Evolutionary conservation across 2,329 filamentous ascomycete genomes (phyloP).

Genomic region (Monilinia aucupariae): DNA sequence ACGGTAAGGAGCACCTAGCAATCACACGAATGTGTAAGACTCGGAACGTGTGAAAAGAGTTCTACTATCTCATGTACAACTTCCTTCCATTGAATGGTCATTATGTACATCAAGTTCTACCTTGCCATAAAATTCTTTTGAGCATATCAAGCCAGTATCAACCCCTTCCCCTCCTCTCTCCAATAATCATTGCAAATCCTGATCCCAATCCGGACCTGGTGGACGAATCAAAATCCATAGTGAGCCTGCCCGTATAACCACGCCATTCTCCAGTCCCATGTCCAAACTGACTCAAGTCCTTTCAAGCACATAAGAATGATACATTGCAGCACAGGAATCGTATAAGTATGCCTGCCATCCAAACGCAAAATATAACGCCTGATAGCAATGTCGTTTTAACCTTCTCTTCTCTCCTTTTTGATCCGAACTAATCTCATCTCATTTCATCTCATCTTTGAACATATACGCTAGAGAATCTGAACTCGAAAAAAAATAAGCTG

Average conservation of each 20-base stretch:
- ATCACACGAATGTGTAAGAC: neutral
- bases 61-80: neutral
- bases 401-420: neutral
- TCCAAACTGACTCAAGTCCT: neutral
- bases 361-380: neutral
- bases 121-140: neutral
- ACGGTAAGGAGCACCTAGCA: neutral
- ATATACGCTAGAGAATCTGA: neutral
- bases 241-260: neutral
- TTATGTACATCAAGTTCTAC: neutral
- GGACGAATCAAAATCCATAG: neutral
- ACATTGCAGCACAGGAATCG: neutral
- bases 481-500: neutral
- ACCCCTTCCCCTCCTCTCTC: no score
- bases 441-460: neutral
- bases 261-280: neutral
- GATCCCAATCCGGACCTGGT: neutral
- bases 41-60: neutral
- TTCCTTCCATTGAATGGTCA: neutral
- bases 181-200: neutral
- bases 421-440: neutral
- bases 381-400: neutral
- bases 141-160: neutral
- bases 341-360: neutral
- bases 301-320: neutral